phyloP scores from a whole-genome alignment of 148 eudicot species.

The Chenopodium formosanum region DNA sequence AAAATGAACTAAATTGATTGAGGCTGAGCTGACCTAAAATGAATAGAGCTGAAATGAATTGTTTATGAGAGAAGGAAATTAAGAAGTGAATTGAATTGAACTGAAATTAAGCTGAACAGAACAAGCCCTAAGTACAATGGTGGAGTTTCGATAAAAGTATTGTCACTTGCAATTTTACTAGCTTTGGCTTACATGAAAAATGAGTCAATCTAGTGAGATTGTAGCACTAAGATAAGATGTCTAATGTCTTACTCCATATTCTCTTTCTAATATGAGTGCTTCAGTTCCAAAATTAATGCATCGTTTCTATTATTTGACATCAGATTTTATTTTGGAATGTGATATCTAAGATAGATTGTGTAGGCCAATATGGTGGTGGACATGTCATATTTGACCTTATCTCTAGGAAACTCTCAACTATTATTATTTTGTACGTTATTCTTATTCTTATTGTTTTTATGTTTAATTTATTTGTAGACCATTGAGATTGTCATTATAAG shows the following conservation, averaged over 20 bases:
- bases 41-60: too few species aligned
- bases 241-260: neutral
- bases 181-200: neutral
- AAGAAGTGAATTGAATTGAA: too few species aligned
- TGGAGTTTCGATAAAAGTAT: neutral
- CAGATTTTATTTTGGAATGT: neutral
- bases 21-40: too few species aligned
- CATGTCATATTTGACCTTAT: neutral
- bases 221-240: neutral
- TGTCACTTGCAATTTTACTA: neutral
- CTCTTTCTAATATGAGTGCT: too few species aligned
- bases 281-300: too few species aligned
- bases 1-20: too few species aligned
- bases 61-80: too few species aligned
- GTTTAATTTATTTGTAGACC: neutral
- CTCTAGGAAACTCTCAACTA: neutral
- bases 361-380: neutral
- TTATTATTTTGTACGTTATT: neutral
- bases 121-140: neutral
- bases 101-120: too few species aligned
- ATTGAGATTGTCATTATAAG: neutral
- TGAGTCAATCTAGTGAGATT: neutral
- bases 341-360: neutral
- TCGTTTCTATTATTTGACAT: too few species aligned
- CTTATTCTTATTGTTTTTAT: neutral